Base-by-base conservation (phyloP, 768 basidiomycete species). In the Rhodotorula paludigena region DNA sequence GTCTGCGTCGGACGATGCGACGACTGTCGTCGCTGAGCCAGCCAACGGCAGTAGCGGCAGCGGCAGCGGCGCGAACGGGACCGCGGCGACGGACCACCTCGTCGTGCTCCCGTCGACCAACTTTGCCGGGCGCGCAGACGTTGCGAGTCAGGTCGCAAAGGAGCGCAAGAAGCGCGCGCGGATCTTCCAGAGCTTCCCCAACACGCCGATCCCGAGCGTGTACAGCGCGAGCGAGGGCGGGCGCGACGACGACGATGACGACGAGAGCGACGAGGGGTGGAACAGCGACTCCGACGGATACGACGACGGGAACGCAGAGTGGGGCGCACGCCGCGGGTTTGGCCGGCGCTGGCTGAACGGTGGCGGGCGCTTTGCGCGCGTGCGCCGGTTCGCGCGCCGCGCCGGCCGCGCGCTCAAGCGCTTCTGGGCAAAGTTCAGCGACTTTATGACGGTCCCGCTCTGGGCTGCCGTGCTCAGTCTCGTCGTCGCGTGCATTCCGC, bases 381-480 rank as follows among this genome's bases (percentile, higher is more conserved):
- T 60, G 33, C 60, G 60, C 65, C 73, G 30, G 70, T 67, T 44
- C 69, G 73, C 55, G 66, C 71, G 30, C 76, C 39, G 3, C 23
- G 33, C n/a, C 72, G 66, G 32, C 67, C 73, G 20, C 56, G 69
- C 35, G 70, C 63, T 38, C 64, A 72, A 66, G 49, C 52, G 48
- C 39, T 57, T 74, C 35, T 52, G 47, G 3, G 49, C 12, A 21
- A 35, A 38, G 39, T 16, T 71, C 16, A 41, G 45, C 28, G 64
- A 57, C 12, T 72, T 72, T 44, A 90, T 96, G 87, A 93, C 92
- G 0, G 88, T 87, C 1, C 92, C 92, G 0, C 83, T 93, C 47
- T 87, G 89, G 82, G 75, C 73, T 18, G 75, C 73, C 1, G 55
- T 76, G 0, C 56, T 74, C 8, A 66, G 63, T 1, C 56, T 76